These are phyloP conservation scores for Glaciozyma martinii DNA, from an alignment of 768 basidiomycete species.

Conservation along the genomic window DNA sequence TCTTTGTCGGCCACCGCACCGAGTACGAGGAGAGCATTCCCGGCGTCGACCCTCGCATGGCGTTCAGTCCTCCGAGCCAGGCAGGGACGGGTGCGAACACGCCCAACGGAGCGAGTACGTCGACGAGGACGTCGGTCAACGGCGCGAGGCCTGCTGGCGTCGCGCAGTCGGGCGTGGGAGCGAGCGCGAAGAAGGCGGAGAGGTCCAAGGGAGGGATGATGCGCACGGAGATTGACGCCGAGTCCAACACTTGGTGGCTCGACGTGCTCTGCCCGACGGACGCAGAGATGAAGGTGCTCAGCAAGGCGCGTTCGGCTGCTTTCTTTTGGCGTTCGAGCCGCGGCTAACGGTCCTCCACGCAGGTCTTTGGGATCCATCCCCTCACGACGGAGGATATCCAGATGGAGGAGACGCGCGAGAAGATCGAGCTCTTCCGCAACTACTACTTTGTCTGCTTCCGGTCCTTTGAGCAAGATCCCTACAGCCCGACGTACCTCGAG, in stretches of 20 bases:
- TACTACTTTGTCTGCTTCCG: constrained; percentile 99
- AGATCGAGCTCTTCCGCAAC: constrained; percentile 97
- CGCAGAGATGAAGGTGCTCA: constrained; percentile 94
- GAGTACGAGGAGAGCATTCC: constrained; percentile 25
- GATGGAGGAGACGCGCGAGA: constrained; percentile 99
- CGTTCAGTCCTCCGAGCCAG: not conserved
- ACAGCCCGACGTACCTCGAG: constrained; percentile 92
- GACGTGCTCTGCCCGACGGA: constrained; percentile 90
- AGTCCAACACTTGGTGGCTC: constrained; percentile 87
- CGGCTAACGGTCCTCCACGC: not conserved
- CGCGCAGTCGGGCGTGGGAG: constrained; percentile 23
- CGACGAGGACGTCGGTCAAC: constrained; percentile 1
- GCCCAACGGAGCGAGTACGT: constrained; percentile 8
- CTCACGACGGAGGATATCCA: constrained; percentile 98
- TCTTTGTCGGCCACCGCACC: constrained; percentile 51
- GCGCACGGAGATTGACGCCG: constrained; percentile 48
- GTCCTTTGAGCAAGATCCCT: constrained; percentile 96
- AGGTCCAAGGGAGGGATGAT: constrained; percentile 1
- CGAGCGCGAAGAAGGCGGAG: constrained; percentile 2
- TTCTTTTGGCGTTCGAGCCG: not conserved
- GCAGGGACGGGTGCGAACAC: constrained; percentile 24
- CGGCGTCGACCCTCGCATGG: not conserved
- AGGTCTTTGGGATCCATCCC: constrained; percentile 96
- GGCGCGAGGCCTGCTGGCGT: constrained; percentile 14
- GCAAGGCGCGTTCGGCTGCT: constrained; percentile 53